Conservation (phyloP, 2,329 filamentous ascomycete genomes). For the Fusarium begoniae region DNA sequence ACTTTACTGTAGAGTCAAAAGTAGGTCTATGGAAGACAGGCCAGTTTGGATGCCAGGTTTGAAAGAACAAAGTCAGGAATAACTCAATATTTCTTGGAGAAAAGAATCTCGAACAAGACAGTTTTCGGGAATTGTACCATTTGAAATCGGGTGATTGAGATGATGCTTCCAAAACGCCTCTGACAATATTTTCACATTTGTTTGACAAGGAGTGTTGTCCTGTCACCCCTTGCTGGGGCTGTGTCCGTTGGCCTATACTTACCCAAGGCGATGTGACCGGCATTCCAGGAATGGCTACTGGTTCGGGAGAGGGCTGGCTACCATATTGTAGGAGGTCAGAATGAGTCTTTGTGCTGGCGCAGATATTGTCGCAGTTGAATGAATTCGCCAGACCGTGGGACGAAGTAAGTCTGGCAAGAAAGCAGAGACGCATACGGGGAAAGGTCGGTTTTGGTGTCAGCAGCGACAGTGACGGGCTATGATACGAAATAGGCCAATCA, state of each 20-base stretch:
- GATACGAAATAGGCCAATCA: not conserved
- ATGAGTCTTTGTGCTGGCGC: not conserved
- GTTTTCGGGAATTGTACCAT: not conserved
- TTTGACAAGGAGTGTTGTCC: not conserved
- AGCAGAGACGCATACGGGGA: not conserved
- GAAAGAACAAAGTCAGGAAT: constrained; percentile 10
- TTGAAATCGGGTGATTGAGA: not conserved
- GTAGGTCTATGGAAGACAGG: constrained; percentile 19
- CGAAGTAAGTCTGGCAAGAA: constrained; percentile 4
- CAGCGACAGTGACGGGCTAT: not conserved
- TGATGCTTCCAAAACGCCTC: not conserved
- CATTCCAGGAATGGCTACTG: not conserved
- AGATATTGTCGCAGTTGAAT: not conserved
- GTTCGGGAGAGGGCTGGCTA: not conserved
- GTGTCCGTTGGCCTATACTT: not conserved
- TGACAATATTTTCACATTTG: not conserved
- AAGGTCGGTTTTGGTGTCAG: not conserved
- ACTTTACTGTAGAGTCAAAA: not conserved
- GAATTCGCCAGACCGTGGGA: constrained; percentile 16
- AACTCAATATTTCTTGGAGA: constrained; percentile 15
- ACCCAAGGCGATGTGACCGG: not conserved
- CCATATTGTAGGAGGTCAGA: not conserved
- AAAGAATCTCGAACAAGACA: constrained; percentile 11
- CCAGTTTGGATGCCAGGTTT: constrained; percentile 28
- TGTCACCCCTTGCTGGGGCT: not conserved